Percentiles rank a stretch among this genome's conserved stretches.
phyloP scores from a whole-genome alignment of 257 asterid species.

The Primulina tabacum region DNA sequence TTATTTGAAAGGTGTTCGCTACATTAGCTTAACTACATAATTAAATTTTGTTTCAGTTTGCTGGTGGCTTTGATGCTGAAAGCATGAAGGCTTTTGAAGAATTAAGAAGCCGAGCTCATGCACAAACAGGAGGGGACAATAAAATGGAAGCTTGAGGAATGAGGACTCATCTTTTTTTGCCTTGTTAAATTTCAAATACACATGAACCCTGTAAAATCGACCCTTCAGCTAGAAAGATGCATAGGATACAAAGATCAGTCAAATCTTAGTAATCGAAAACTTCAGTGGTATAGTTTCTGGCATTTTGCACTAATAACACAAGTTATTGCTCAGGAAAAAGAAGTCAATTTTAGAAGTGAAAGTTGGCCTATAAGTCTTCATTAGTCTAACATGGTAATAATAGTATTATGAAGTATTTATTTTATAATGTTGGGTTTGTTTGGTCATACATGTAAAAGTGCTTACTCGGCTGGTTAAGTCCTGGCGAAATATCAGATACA shows the following conservation, averaged over 20 bases:
- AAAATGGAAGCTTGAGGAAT: slow-evolving; percentile 43
- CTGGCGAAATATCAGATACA: too few species aligned
- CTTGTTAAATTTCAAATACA: neutral
- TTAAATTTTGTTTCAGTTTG: slow-evolving; percentile 58
- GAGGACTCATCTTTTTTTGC: slow-evolving; percentile 19
- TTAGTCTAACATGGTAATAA: too few species aligned
- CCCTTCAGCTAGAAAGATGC: neutral
- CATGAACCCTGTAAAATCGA: neutral
- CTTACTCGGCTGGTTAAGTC: too few species aligned
- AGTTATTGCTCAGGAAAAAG: neutral
- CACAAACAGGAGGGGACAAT: slow-evolving; percentile 48
- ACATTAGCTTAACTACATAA: neutral
- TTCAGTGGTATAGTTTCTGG: too few species aligned
- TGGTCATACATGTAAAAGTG: too few species aligned
- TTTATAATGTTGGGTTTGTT: too few species aligned
- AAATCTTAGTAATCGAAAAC: neutral
- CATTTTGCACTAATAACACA: too few species aligned
- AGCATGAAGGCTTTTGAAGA: slow-evolving; percentile 99
- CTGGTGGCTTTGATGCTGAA: slow-evolving; percentile 98
- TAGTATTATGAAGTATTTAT: too few species aligned
- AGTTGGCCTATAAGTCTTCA: neutral
- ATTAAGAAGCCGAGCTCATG: slow-evolving; percentile 65
- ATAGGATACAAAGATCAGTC: neutral
- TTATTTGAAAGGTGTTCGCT: neutral
- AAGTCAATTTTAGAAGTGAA: neutral